Percentiles rank a stretch among this genome's conserved stretches.
phyloP scores from a whole-genome alignment of 768 basidiomycete species.

The Lentinula sp. region DNA sequence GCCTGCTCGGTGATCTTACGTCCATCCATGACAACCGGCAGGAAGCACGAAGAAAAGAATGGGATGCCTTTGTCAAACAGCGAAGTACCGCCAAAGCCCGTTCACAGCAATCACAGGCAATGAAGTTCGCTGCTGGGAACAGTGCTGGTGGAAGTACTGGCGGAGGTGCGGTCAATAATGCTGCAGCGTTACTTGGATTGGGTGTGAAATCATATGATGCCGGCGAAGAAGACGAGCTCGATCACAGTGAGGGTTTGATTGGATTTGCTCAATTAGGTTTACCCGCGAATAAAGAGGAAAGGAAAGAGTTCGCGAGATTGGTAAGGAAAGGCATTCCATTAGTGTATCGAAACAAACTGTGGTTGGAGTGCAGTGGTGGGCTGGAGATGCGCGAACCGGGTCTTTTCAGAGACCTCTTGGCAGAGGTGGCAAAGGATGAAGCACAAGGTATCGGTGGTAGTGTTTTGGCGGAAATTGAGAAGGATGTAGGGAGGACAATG shows the following conservation, averaged over 20 bases:
- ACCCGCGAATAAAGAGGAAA: conserved; percentile 70
- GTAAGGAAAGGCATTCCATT: conserved; percentile 87
- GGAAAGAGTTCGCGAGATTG: conserved; percentile 72
- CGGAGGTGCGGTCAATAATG: conserved; percentile 28
- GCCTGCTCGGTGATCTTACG: conserved; percentile 70
- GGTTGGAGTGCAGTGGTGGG: conserved; percentile 92
- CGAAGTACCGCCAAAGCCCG: conserved; percentile 39
- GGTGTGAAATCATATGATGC: conserved; percentile 32
- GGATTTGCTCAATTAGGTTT: conserved; percentile 87
- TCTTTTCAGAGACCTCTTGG: conserved; percentile 79
- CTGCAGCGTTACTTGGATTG: conserved; percentile 64
- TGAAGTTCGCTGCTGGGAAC: conserved; percentile 13
- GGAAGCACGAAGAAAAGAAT: conserved; percentile 60
- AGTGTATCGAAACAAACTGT: conserved; percentile 79
- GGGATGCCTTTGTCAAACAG: conserved; percentile 84
- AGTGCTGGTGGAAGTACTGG: background rate
- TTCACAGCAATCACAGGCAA: conserved; percentile 22
- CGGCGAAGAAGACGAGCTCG: conserved; percentile 66
- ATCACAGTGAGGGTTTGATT: conserved; percentile 80
- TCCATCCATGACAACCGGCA: conserved; percentile 82
- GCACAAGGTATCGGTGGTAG: conserved; percentile 30
- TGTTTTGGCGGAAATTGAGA: conserved; percentile 83
- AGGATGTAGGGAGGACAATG: conserved; percentile 90
- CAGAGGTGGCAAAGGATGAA: conserved; percentile 23
- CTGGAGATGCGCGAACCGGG: conserved; percentile 92